Base-by-base conservation (phyloP, 192 early-diverging fungal genomes). In the Diversispora eburnea region DNA sequence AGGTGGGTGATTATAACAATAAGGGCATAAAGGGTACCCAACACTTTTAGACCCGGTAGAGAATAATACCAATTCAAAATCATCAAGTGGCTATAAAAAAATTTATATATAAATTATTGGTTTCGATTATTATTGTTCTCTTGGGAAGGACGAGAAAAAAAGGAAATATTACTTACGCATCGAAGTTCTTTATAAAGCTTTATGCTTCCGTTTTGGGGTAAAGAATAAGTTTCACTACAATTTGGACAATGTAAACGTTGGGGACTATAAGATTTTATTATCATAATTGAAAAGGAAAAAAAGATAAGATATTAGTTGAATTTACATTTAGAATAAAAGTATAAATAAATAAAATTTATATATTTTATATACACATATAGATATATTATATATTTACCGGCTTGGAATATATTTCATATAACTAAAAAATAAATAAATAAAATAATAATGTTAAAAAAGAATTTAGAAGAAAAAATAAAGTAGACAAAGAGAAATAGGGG, bases 31-130 rank as follows among this genome's bases (percentile, higher is more conserved):
- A 10, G 81, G 81, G 60, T 78, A 86, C 3, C 87, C 87, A 13
- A 77, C 87, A 39, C 85, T 86, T 69, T 86, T 88, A 55, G 84
- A 83, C 15, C 84, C 84, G 45, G 83, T 86, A 41, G 84, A 83
- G 52, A 79, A 87, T 8, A 79, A 59, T 54, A 86, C 77, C 20
- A 86, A 65, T 64, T 88, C 85, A 71, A 86, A 86, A 56, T 79
- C 79, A 75, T 86, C 84, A 19, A 87, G 64, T 13, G 84, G 84
- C 78, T 79, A 54, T 13, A 54, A 57, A 19, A 12, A 43, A 39
- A 72, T 56, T 49, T 8, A 22, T 45, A 60, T 8, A 59, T 43
- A 72, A 39, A 57, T 20, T 39, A 0, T 49, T 15, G 13, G 0
- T 33, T 33, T 33, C 25, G 25, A 33, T 33, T 33, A 33, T 33